Percentiles rank a stretch among this genome's conserved stretches.
These are phyloP conservation scores for Staphylotrichum longicolle DNA, from an alignment of 495 filamentous ascomycete species.

Conservation along the genomic window DNA sequence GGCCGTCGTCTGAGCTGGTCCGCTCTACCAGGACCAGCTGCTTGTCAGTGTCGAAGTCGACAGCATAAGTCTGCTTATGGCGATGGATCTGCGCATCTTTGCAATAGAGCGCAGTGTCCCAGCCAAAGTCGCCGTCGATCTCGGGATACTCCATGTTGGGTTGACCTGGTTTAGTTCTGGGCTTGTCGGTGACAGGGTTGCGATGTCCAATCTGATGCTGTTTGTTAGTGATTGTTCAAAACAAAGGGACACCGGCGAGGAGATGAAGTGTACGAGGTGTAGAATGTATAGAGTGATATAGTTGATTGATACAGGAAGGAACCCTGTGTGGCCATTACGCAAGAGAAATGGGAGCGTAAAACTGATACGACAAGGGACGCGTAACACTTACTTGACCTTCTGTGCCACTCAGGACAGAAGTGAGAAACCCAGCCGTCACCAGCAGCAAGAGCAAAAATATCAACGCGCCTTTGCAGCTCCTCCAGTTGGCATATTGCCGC, in stretches of 20 bases:
- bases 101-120: slow-evolving; percentile 26
- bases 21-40: slow-evolving; percentile 34
- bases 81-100: slow-evolving; percentile 32
- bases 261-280: background rate
- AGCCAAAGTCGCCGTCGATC: slow-evolving; percentile 21
- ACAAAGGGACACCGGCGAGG: background rate
- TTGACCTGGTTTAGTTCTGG: background rate
- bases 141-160: slow-evolving; percentile 30
- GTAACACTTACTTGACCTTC: slow-evolving; percentile 30
- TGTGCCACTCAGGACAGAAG: slow-evolving; percentile 20
- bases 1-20: slow-evolving; percentile 18
- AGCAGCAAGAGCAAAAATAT: slow-evolving; percentile 33
- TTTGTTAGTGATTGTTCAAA: background rate
- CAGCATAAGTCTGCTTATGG: slow-evolving; percentile 29
- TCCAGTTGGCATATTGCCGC: slow-evolving; percentile 27
- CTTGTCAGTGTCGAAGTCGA: slow-evolving; percentile 33
- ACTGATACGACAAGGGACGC: slow-evolving; percentile 3
- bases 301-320: background rate
- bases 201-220: slow-evolving; percentile 6
- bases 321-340: no score
- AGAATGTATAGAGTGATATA: background rate
- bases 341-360: no score
- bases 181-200: background rate
- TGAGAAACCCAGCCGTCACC: slow-evolving; percentile 32
- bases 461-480: slow-evolving; percentile 26